Percentiles rank a stretch among this genome's conserved stretches.
These are phyloP conservation scores for Alternaria consortialis DNA, from an alignment of 2,329 filamentous ascomycete species.

Conservation along the genomic window DNA sequence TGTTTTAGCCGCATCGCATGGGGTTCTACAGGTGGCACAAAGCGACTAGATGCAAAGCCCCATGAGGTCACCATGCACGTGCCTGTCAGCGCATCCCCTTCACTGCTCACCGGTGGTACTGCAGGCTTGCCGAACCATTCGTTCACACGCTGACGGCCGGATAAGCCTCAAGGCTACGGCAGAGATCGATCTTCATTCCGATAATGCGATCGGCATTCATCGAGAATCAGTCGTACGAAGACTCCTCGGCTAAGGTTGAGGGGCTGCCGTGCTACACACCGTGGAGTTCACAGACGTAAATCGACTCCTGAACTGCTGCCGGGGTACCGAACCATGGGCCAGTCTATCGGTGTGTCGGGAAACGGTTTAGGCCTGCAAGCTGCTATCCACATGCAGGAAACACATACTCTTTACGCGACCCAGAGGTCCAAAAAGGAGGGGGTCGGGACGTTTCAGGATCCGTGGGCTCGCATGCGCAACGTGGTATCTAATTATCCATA, in stretches of 20 bases:
- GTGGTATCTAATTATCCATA: constrained; percentile 27
- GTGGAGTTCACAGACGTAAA: constrained; percentile 7
- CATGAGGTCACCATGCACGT: constrained; percentile 16
- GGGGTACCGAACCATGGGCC: constrained; percentile 13
- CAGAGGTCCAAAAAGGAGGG: constrained; percentile 3
- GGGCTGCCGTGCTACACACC: background rate
- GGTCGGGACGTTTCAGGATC: constrained; percentile 13
- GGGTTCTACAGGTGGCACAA: constrained; percentile 3
- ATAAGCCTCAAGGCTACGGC: constrained; percentile 8
- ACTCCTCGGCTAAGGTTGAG: constrained; percentile 6
- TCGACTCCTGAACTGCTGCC: constrained; percentile 6
- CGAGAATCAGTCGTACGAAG: constrained; percentile 4
- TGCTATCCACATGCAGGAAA: constrained; percentile 4
- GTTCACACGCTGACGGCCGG: constrained; percentile 6
- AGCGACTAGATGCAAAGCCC: constrained; percentile 5
- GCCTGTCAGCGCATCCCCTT: constrained; percentile 23
- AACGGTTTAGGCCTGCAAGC: constrained; percentile 1
- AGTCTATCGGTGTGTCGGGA: constrained; percentile 10
- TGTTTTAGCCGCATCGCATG: constrained; percentile 25
- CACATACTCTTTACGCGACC: constrained; percentile 3
- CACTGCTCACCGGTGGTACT: constrained; percentile 20
- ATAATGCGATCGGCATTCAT: constrained; percentile 9
- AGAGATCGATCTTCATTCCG: constrained; percentile 9
- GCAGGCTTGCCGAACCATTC: constrained; percentile 7
- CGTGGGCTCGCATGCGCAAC: constrained; percentile 16